A percentile compares a stretch with the other conserved stretches of the same genome.
phyloP scores from a whole-genome alignment of 1,284 basidiomycete species.

The Hypsizygus ulmarius region DNA sequence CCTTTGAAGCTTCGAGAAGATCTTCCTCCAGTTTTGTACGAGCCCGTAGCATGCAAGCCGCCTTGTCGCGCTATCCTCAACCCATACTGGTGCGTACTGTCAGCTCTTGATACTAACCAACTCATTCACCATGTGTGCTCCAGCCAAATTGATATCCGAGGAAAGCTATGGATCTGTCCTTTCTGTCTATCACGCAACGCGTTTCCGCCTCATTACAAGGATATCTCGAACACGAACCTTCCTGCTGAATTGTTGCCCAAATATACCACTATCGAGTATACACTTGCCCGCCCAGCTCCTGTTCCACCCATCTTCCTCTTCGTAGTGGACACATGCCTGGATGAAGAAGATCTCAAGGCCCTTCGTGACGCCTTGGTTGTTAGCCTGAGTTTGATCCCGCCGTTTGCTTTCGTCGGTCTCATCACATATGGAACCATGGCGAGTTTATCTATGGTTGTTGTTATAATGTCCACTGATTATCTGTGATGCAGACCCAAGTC shows the following conservation, averaged over 20 bases:
- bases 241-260: conserved; percentile 95
- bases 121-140: conserved; percentile 10
- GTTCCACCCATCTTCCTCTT: conserved; percentile 97
- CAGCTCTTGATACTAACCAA: conserved; percentile 4
- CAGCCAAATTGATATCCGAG: conserved; percentile 97
- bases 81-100: conserved; percentile 80
- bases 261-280: conserved; percentile 99
- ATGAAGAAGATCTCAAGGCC: conserved; percentile 95
- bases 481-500: conserved; percentile 79
- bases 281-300: conserved; percentile 85
- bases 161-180: conserved; percentile 99
- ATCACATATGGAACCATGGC: conserved; percentile 98
- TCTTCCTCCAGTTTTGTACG: conserved; percentile 94
- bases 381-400: conserved; percentile 90
- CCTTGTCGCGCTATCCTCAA: conserved; percentile 97
- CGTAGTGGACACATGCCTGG: conserved; percentile 96
- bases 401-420: conserved; percentile 91
- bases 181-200: conserved; percentile 97
- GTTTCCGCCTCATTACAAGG: conserved; percentile 99
- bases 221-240: conserved; percentile 95
- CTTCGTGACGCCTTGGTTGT: conserved; percentile 91
- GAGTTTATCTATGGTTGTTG: conserved; percentile 24
- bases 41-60: conserved; percentile 98
- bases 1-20: conserved; percentile 95
- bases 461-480: background rate